Base-by-base conservation (phyloP, 139 green algal species). In the Chlorella sp. region DNA sequence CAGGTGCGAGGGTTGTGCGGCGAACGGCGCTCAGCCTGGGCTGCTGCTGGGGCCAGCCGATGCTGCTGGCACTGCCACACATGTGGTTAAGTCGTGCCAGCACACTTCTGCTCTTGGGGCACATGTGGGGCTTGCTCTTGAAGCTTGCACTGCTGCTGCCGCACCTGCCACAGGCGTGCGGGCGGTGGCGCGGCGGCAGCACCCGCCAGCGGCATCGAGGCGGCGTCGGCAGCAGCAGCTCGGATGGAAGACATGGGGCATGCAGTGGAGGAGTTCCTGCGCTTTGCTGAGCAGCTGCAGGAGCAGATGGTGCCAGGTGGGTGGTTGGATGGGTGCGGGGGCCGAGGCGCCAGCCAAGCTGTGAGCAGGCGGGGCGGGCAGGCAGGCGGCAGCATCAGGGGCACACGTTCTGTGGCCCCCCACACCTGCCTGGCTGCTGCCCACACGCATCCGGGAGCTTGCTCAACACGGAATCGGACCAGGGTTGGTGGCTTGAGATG, bases 271-370 rank as follows among this genome's bases (percentile, higher is more conserved):
- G 80, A 91, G 21, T 82, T 93, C 15, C 60, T 93, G 53, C 71
- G 81, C 26, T 79, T 91, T 57, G 90, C 90, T 12, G 90, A 93
- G 79, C 66, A 91, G 80, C 79, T 93, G 36, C 90, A 93, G 36
- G 69, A 92, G 61, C 18, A 69, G 57, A 57, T 92, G 53, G 40
- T 66, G 60, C 89, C 89, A 84, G 88, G 81, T 87, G 78, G 21
- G 78, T 30, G 0, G 5, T n/a, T n/a, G n/a, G n/a, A 15, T 42
- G 42, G 53, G n/a, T 22, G n/a, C 57, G 2, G 42, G n/a, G 32
- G n/a, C 18, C 32, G 36, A 4, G 73, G 15, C 28, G n/a, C 36
- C 15, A 30, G 24, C 18, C 26, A 22, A 39, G 73, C 36, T 30
- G 32, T 80, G 3, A 57, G 28, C 79, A 39, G 79, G 7, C 64